Base-by-base conservation (phyloP, 1,139 yeast species). In the Hansenula sp. region DNA sequence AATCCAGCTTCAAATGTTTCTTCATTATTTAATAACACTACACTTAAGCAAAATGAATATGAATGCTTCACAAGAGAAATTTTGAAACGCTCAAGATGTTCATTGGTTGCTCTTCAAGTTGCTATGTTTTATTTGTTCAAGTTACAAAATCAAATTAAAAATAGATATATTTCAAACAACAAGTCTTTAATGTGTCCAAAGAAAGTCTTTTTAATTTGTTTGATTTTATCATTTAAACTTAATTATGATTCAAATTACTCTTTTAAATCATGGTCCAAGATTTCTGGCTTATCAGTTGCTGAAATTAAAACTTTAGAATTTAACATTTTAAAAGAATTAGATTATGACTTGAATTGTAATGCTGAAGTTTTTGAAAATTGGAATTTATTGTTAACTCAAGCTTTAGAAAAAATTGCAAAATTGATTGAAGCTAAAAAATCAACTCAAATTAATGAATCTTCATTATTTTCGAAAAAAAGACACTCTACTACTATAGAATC, bases 201-300 rank as follows among this genome's bases (percentile, higher is more conserved):
- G 52, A 76, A 84, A 47, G 69, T 79, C 34, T 80, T 86, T 50
- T 68, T 86, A 46, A 77, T 82, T 3, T 71, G 84, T 52, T 60
- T 85, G 39, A 82, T 85, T 42, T 65, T 85, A 37, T 81, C 92
- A 2, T 75, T 83, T 41, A 86, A 86, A 57, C 84, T 79, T 58
- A 69, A 75, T 46, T 88, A 81, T 57, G 95, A 86, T 61, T 75
- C 79, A 43, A 82, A 82, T 56, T 84, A 77, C 60, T 70, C 84
- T 19, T 72, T 82, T 49, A 71, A 70, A 49, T 76, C 85, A n/a
- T 86, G 95, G 95, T 68, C 83, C 40, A 79, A 77, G 55, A 79
- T 86, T 38, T 76, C 87, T 39, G 92, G 94, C 1, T 66, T 80
- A 50, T 52, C 71, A 37, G 52, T 71, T n/a, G 51, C 61, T 33